Conservation (phyloP, 2,329 filamentous ascomycete species). For the Aspergillus japonicus region DNA sequence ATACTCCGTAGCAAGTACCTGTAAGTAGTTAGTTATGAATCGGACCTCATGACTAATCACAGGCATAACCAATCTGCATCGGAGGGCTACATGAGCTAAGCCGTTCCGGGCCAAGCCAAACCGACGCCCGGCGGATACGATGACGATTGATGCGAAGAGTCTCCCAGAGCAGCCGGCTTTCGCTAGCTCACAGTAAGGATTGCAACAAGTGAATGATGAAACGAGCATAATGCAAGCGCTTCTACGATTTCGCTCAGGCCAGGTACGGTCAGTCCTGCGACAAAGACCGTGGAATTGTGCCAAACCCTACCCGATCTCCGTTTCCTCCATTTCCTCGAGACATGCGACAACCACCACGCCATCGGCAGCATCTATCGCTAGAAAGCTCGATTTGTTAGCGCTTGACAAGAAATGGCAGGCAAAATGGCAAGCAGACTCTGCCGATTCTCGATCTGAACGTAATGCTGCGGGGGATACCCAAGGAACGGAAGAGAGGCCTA, state of each 20-base stretch:
- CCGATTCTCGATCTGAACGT: neutral
- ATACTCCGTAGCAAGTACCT: too few species aligned
- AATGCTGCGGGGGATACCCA: slow-evolving; percentile 3
- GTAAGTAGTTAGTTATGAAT: too few species aligned
- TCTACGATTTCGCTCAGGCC: slow-evolving; percentile 27
- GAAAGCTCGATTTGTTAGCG: slow-evolving; percentile 44
- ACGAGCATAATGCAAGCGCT: slow-evolving; percentile 29
- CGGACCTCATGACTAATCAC: too few species aligned
- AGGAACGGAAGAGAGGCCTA: slow-evolving; percentile 32
- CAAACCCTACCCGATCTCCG: slow-evolving; percentile 13
- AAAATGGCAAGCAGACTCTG: slow-evolving; percentile 43
- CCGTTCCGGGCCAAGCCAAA: neutral
- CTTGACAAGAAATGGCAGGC: slow-evolving; percentile 57
- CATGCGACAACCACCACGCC: slow-evolving; percentile 27
- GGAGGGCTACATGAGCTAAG: too few species aligned
- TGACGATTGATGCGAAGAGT: neutral
- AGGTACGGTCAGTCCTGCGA: slow-evolving; percentile 18
- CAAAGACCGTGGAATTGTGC: slow-evolving; percentile 19
- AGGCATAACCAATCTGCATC: neutral
- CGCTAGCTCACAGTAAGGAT: neutral
- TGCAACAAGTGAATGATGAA: slow-evolving; percentile 23
- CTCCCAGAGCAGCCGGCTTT: neutral
- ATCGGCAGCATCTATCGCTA: slow-evolving; percentile 14
- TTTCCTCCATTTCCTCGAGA: slow-evolving; percentile 18
- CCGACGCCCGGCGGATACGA: neutral